Evolutionary conservation across 2,329 filamentous ascomycete genomes (phyloP), one percentile per base, ranked within the genome.

Genomic region (Tolypocladium nubicola): DNA sequence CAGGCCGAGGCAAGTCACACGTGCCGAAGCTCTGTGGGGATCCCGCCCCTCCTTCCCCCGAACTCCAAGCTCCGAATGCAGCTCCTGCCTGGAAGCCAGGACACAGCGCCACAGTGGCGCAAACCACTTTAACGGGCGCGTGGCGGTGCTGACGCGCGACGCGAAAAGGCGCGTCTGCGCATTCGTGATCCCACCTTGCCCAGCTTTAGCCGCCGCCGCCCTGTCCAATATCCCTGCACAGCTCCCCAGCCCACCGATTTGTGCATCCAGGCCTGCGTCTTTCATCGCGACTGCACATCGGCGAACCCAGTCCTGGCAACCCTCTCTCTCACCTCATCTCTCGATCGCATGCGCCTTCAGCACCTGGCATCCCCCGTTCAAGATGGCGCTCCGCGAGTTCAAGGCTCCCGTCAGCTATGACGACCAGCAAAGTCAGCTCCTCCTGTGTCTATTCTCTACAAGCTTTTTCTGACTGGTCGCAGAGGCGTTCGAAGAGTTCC

Each of bases 401-500:
- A 86, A 82, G 69, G 80, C 86, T 64, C 84, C 88, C 55, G 90
- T 96, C 66, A 87, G 96, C 72, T 99, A 99, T 76, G 83, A 86
- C 67, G 85, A 86, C 67, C 94, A 99, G 73, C 85, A 94, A 75
- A 78, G 89, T 91, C 74, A 65, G 85, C 72, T 41, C 11, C 59
- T 56, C 57, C 63, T 54, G n/a, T 10, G 30, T 26, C 19, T 47
- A 21, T 6, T 39, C 53, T 50, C 21, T 23, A 13, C n/a, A 45
- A 14, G 9, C 43, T n/a, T 21, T 49, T 49, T 60, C 72, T 75
- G 68, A 71, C 64, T 55, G 58, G 39, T 55, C 56, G 52, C 65
- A 93, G 89, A 73, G 65, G 87, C 88, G 54, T 94, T 99, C 72
- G 87, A 96, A 74, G 85, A 88, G 67, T 99, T 99, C 71, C 79